These are phyloP conservation scores for Jamesozyma hellenica DNA, from an alignment of 805 yeast genomes.

Conservation along the genomic window DNA sequence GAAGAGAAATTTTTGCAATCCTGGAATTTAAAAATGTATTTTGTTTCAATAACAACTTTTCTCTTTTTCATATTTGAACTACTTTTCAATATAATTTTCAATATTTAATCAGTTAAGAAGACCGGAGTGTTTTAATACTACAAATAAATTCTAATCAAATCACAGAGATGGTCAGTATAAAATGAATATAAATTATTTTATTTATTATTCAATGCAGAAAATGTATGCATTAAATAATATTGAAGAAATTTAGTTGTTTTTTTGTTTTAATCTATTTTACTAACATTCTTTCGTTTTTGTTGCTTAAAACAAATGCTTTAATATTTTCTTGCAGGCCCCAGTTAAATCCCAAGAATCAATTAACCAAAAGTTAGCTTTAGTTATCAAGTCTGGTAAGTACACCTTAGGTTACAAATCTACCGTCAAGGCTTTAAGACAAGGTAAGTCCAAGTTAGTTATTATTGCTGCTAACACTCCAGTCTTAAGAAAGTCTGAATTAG, in stretches of 20 bases:
- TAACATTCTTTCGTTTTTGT: constrained; percentile 32
- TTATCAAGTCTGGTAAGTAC: constrained; percentile 98
- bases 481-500: constrained; percentile 98
- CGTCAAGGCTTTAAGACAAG: constrained; percentile 95
- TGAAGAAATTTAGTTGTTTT: background rate
- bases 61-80: too few species aligned
- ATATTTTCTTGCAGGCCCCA: constrained; percentile 65
- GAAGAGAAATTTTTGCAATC: too few species aligned
- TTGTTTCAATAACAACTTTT: too few species aligned
- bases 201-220: background rate
- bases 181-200: constrained; percentile 5
- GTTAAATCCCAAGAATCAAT: constrained; percentile 80
- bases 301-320: too few species aligned
- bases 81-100: too few species aligned
- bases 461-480: constrained; percentile 99
- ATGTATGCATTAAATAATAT: constrained; percentile 1
- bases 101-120: constrained; percentile 32
- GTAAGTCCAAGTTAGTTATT: constrained; percentile 96
- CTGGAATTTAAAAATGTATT: too few species aligned
- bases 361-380: constrained; percentile 96
- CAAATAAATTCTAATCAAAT: constrained; percentile 21
- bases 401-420: constrained; percentile 99
- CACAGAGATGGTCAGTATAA: constrained; percentile 97
- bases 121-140: constrained; percentile 80
- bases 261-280: constrained; percentile 3